Evolutionary conservation across 257 asterid species (phyloP).

Genomic region (Nyctanthes arbortristis): DNA sequence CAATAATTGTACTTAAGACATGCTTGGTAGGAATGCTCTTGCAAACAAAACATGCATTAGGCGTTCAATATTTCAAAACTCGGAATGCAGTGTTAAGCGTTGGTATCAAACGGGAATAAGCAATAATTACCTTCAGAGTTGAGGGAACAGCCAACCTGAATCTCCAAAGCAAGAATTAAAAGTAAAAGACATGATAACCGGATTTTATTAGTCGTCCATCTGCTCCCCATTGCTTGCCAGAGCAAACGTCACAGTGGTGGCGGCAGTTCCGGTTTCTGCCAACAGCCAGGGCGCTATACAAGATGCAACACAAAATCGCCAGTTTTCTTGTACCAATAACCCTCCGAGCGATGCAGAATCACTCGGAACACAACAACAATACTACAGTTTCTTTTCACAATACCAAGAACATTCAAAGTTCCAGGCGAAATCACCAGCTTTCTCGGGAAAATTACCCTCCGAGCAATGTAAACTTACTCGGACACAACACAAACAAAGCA

Average conservation of each 20-base stretch:
- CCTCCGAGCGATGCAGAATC: constrained; percentile 56
- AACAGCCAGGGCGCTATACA: constrained; percentile 55
- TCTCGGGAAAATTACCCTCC: constrained; percentile 41
- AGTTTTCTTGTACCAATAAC: constrained; percentile 45
- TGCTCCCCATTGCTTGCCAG: constrained; percentile 62
- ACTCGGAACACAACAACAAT: constrained; percentile 46
- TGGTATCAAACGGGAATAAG: neutral
- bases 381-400: constrained; percentile 23
- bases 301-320: constrained; percentile 56
- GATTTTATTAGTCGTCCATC: constrained; percentile 55
- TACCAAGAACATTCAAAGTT: constrained; percentile 23
- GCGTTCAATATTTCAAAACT: constrained; percentile 6
- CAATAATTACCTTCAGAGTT: constrained; percentile 66
- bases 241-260: constrained; percentile 47
- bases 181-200: constrained; percentile 43
- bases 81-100: neutral
- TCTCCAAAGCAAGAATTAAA: constrained; percentile 42
- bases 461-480: constrained; percentile 58
- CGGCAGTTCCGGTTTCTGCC: constrained; percentile 60
- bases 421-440: constrained; percentile 66
- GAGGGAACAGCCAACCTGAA: constrained; percentile 52
- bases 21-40: neutral
- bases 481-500: constrained; percentile 26
- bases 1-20: neutral
- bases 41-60: neutral